A percentile compares a stretch with the other conserved stretches of the same genome.
Evolutionary conservation across 148 eudicot species (phyloP).

Genomic region (Cornus florida): DNA sequence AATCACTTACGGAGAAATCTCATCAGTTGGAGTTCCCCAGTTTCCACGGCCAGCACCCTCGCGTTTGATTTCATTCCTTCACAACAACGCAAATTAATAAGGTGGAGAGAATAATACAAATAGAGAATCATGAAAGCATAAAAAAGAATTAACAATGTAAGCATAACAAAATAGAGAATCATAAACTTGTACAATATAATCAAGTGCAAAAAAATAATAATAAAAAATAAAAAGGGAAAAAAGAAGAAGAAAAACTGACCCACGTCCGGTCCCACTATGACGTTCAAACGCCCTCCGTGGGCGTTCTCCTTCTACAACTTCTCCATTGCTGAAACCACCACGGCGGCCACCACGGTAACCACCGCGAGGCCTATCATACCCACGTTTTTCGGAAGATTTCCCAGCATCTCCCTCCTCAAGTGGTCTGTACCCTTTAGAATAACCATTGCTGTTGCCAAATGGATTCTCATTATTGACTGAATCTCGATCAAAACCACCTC

Average conservation of each 20-base stretch:
- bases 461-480: conserved; percentile 31
- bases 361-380: too few species aligned
- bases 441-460: conserved; percentile 41
- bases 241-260: too few species aligned
- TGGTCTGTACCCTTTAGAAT: conserved; percentile 32
- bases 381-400: too few species aligned
- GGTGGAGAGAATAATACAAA: background rate
- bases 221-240: too few species aligned
- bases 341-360: too few species aligned
- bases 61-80: conserved; percentile 65
- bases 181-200: too few species aligned
- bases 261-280: too few species aligned
- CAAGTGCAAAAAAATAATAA: too few species aligned
- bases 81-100: background rate
- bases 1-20: conserved; percentile 56
- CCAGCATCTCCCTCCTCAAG: conserved; percentile 29
- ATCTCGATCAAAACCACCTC: conserved; percentile 34
- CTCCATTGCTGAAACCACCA: too few species aligned
- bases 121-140: background rate
- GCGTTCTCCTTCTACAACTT: too few species aligned
- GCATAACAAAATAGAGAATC: too few species aligned
- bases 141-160: background rate
- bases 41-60: conserved; percentile 90
- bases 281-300: too few species aligned
- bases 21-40: conserved; percentile 85